Evolutionary conservation across 768 basidiomycete genomes (phyloP), one percentile per base, ranked within the genome.

Genomic region (Boletus barrowsii): DNA sequence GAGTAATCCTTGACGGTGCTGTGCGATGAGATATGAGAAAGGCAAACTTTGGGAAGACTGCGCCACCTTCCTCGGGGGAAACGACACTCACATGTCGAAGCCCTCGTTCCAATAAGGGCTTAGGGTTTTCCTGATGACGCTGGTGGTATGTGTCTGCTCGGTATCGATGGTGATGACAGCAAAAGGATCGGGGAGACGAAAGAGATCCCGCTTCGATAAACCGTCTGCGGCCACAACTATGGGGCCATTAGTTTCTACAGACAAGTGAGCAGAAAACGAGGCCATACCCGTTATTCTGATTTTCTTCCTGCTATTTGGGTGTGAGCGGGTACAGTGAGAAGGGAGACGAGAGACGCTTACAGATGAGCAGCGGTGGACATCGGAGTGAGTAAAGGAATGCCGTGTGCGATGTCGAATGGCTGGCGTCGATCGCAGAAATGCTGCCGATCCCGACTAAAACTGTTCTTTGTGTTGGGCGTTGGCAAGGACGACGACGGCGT

Each of bases 21-120:
- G 62, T 24, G 40, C 50, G 29, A 52, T 17, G 32, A 47, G 54
- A 42, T 54, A 36, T 60, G 29, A 55, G 51, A 56, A 55, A 47
- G 14, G 46, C 9, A 22, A 35, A 37, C 5, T 17, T 20, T 54
- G 30, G 42, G 24, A 46, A 30, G 40, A 24, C 22, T 39, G 22
- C 18, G 37, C 47, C 2, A 3, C 5, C 10, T 13, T 29, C 29
- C 29, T 29, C 29, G 2, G 29, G 24, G 10, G 24, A 40, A 17
- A 13, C 7, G 37, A 7, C 6, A 69, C 88, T 65, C 57, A 96
- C 95, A 99, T 88, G 68, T 98, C 96, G 72, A 99, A 98, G 67
- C 89, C 90, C 76, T 98, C 96, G 68, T 93, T 96, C 94, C 94
- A 97, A 72, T 96, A 95, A 0, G 94, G 90, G 72, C 93, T 94